Base-by-base conservation (phyloP, 2,329 filamentous ascomycete genomes). In the Alternaria hordeiaustralica region DNA sequence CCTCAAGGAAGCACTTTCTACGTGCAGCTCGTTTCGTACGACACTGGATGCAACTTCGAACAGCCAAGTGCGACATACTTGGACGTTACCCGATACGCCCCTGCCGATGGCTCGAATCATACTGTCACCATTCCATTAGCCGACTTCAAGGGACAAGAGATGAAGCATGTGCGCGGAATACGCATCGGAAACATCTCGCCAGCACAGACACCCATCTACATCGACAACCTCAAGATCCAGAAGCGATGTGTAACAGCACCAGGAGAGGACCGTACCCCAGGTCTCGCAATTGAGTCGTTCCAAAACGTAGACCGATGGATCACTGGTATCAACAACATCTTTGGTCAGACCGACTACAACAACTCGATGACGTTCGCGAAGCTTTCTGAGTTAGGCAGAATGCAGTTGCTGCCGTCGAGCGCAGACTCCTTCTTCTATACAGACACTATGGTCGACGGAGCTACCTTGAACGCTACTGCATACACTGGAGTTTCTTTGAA, bases 281-380 rank as follows among this genome's bases (percentile, higher is more conserved):
- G 60, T 12, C 60, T 63, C 12, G 55, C 60, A 3, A 54, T 63
- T 7, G 60, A 63, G 56, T 63, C 60, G 6, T 63, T 63, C 49
- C 60, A 63, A 8, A 63, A 60, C 7, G 60, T 63, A 15, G 60
- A 63, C n/a, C 55, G 60, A 0, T 63, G 60, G 60, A 60, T 63
- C 25, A 60, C 55, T 44, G 60, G 60, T n/a, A 63, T 63, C 25
- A 63, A 63, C 60, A 63, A 63, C 11, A n/a, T 63, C 7, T 63
- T 63, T 23, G 60, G 60, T 5, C 55, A 60, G 44, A 63, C 60
- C 6, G 60, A 63, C 33, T 49, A 45, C 33, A 63, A 63, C 21
- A 59, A 63, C 5, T 63, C 60, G 3, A 63, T 63, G 60, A 36
- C 56, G 20, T 63, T 63, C 23, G 60, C 60, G 15, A 63, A 63